Evolutionary conservation across 306 rosid species (phyloP).

Genomic region (Lagenaria siceraria): DNA sequence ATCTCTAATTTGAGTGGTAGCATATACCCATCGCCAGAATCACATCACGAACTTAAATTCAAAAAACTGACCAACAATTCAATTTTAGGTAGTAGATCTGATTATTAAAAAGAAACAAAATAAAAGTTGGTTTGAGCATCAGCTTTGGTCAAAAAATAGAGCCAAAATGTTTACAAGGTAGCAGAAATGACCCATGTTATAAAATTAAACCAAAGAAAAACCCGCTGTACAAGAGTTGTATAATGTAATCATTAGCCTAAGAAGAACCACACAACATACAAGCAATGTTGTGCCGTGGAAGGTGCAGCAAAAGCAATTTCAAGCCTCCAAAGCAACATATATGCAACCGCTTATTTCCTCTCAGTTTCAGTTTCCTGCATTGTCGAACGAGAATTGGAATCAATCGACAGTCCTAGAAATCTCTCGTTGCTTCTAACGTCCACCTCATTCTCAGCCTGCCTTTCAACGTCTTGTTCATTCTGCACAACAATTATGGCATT

Average conservation of each 20-base stretch:
- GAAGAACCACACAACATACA: not conserved
- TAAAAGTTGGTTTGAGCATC: not conserved
- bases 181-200: not conserved
- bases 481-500: conserved; percentile 12
- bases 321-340: not conserved
- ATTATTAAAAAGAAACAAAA: not conserved
- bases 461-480: conserved; percentile 10
- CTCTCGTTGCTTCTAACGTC: conserved; percentile 9
- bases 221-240: not conserved
- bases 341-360: not conserved
- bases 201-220: not conserved
- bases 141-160: not conserved
- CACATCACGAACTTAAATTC: too few species aligned
- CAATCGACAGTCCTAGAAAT: not conserved
- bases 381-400: not conserved
- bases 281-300: not conserved
- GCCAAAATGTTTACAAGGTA: not conserved
- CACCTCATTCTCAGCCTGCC: conserved; percentile 19
- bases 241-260: not conserved
- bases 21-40: not conserved
- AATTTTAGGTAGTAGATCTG: not conserved
- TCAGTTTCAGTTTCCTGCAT: not conserved
- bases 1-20: too few species aligned
- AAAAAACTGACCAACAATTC: not conserved
- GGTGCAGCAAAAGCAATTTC: not conserved